These are phyloP conservation scores for Arabidopsis thaliana DNA, from an alignment of 345 rosid genomes.

Conservation along the genomic window TAIR10.1 NC_003070.9:18261501-18262000, in stretches of 20 bases:
- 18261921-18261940: constrained; percentile 3
- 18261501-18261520: constrained; percentile 22
- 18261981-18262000: constrained; percentile 7
- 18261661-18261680: constrained; percentile 12
- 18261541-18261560: constrained; percentile 96
- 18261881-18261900: constrained; percentile 12
- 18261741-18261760: constrained; percentile 66
- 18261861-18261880: constrained; percentile 5
- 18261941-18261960: constrained; percentile 20
- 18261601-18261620: constrained; percentile 96
- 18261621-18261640: constrained; percentile 55
- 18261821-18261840: constrained; percentile 27
- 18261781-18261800: constrained; percentile 21
- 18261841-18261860: constrained; percentile 9
- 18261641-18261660: constrained; percentile 29
- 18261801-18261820: constrained; percentile 15
- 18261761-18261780: constrained; percentile 49
- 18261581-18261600: constrained; percentile 97
- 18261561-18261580: constrained; percentile 96
- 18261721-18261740: constrained; percentile 67
- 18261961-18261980: constrained; percentile 12
- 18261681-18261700: constrained; percentile 29
- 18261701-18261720: constrained; percentile 72
- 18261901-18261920: constrained; percentile 20
- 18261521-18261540: constrained; percentile 22